phyloP scores from a whole-genome alignment of 73 alveolate genomes.

The Tetrahymena borealis region DNA sequence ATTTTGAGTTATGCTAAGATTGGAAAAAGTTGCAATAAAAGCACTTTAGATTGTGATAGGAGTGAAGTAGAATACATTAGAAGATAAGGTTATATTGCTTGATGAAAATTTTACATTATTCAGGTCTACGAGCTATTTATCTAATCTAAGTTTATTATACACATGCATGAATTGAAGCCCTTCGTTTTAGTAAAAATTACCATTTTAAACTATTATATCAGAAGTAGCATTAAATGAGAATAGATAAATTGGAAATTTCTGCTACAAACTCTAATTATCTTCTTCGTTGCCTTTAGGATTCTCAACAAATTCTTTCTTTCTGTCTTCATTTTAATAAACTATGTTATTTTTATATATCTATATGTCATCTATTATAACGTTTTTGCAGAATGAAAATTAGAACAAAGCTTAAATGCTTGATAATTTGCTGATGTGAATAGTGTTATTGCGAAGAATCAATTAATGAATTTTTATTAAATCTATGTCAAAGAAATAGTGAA shows the following conservation, averaged over 20 bases:
- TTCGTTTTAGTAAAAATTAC: neutral
- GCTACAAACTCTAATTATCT: neutral
- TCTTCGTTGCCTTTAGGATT: no score
- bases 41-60: neutral
- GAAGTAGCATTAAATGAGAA: neutral
- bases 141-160: neutral
- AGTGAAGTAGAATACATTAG: neutral
- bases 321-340: neutral
- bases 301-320: no score
- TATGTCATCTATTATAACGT: neutral
- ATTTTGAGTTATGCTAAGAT: neutral
- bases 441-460: neutral
- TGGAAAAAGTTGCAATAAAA: neutral
- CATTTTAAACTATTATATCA: neutral
- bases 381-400: neutral
- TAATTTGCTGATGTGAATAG: neutral
- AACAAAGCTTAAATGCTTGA: neutral
- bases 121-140: neutral
- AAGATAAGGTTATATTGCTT: neutral
- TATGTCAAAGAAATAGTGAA: neutral
- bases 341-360: neutral
- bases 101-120: neutral
- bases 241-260: neutral
- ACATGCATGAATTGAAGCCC: neutral
- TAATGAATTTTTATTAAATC: neutral